Base-by-base conservation (phyloP, 495 filamentous ascomycete species). In the Penicillium odoratum region DNA sequence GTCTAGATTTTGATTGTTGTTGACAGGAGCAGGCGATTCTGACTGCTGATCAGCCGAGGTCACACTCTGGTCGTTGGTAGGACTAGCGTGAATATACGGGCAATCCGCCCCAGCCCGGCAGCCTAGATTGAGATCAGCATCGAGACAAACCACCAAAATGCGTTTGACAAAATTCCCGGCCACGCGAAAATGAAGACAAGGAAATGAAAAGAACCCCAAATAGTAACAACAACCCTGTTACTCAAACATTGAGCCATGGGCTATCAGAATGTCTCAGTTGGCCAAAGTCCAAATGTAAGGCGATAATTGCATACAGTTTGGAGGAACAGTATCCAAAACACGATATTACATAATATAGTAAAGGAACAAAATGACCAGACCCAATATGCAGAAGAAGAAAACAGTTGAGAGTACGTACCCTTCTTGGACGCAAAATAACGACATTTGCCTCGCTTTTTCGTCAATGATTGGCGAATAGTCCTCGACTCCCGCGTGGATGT, bases 61-160 rank as follows among this genome's bases (percentile, higher is more conserved):
- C 26, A 47, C 33, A 15, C 38, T 61, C 25, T 57, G 55, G 42
- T 61, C 57, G 28, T 48, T 46, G 16, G 40, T 44, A 21, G 66
- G 58, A 36, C 48, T 54, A 62, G 74, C 72, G 47, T 79, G 77
- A n/a, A 72, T 53, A 62, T 66, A 79, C 11, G 72, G 74, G 44
- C 77, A 79, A 36, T 67, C 56, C 30, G 70, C 62, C 33, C 77
- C 77, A 50, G 71, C 59, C 49, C 76, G 67, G 54, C 77, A 79
- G 21, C 77, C 77, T 79, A 30, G 15, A 52, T n/a, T 9, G 18
- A 48, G 29, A 57, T 74, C 55, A 74, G 67, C 43, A 56, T 62
- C 47, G 38, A 47, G 2, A 31, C 15, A 36, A 36, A 21, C 31
- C 26, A 18, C 30, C n/a, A 40, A 25, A 21, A 4, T 25, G 28